A percentile compares a stretch with the other conserved stretches of the same genome.
These are phyloP conservation scores for Podaxis pistillaris DNA, from an alignment of 768 basidiomycete genomes.

Conservation along the genomic window DNA sequence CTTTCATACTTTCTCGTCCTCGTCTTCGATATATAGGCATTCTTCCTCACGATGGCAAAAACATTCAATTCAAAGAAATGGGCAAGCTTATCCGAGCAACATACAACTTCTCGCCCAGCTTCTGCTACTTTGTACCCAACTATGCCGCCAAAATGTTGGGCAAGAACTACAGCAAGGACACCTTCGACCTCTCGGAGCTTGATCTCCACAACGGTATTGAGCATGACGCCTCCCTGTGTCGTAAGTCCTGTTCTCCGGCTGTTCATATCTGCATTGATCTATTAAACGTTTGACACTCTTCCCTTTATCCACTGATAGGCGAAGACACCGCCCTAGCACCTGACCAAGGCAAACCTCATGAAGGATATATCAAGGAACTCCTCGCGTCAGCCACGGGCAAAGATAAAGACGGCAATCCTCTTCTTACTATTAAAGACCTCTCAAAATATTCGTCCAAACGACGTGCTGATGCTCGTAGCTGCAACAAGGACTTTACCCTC, in stretches of 20 bases:
- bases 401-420: conserved; percentile 39
- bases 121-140: conserved; percentile 66
- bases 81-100: conserved; percentile 43
- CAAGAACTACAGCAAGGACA: conserved; percentile 55
- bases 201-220: conserved; percentile 76
- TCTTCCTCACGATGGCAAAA: conserved; percentile 61
- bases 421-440: conserved; percentile 60
- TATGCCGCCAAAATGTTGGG: conserved; percentile 57
- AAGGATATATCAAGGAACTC: conserved; percentile 52
- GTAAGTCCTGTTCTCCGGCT: conserved; percentile 39
- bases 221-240: conserved; percentile 62
- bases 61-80: conserved; percentile 61
- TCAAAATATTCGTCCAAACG: conserved; percentile 58
- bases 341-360: conserved; percentile 53
- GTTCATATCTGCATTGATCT: not conserved
- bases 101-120: conserved; percentile 69
- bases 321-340: conserved; percentile 44
- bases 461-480: conserved; percentile 49
- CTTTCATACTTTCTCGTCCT: conserved; percentile 15
- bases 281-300: not conserved
- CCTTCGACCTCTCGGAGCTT: conserved; percentile 64
- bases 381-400: conserved; percentile 60
- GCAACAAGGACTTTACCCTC: conserved; percentile 58
- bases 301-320: conserved; percentile 33
- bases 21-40: conserved; percentile 43